Evolutionary conservation across 805 yeast genomes (phyloP).

Genomic region (Yarrowia sp.): DNA sequence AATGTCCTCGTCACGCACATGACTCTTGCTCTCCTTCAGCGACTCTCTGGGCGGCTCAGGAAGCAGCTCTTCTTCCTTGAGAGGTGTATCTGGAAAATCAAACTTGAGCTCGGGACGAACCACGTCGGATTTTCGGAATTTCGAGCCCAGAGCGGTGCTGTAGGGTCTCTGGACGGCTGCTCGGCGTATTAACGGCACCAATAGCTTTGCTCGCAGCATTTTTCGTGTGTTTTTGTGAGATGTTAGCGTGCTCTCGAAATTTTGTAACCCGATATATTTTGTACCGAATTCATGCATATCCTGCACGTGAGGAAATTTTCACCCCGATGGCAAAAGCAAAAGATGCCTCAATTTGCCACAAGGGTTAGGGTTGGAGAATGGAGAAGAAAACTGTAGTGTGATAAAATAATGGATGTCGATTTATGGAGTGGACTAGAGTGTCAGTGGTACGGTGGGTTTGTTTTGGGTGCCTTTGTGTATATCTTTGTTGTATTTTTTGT

Average conservation of each 20-base stretch:
- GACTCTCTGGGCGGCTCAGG: neutral
- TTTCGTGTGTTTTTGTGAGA: neutral
- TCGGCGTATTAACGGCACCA: conserved; percentile 21
- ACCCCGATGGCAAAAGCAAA: neutral
- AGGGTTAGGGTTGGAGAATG: neutral
- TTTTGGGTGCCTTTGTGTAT: too few species aligned
- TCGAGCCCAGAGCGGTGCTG: conserved; percentile 9
- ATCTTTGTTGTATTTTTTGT: too few species aligned
- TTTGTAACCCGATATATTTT: neutral
- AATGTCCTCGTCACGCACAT: conserved; percentile 9
- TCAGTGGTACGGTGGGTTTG: too few species aligned
- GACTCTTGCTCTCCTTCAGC: neutral
- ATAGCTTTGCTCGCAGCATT: conserved; percentile 23
- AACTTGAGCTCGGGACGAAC: conserved; percentile 25
- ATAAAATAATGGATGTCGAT: too few species aligned
- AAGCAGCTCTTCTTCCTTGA: neutral
- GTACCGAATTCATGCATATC: conserved; percentile 32
- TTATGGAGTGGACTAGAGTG: too few species aligned
- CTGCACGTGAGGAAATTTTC: conserved; percentile 33
- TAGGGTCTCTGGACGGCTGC: neutral
- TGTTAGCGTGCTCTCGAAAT: neutral
- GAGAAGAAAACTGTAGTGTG: neutral
- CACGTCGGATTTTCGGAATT: conserved; percentile 8
- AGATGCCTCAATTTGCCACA: conserved; percentile 6
- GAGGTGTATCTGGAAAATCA: neutral